These are phyloP conservation scores for Talaromyces amestolkiae DNA, from an alignment of 2,329 filamentous ascomycete genomes.

Conservation along the genomic window DNA sequence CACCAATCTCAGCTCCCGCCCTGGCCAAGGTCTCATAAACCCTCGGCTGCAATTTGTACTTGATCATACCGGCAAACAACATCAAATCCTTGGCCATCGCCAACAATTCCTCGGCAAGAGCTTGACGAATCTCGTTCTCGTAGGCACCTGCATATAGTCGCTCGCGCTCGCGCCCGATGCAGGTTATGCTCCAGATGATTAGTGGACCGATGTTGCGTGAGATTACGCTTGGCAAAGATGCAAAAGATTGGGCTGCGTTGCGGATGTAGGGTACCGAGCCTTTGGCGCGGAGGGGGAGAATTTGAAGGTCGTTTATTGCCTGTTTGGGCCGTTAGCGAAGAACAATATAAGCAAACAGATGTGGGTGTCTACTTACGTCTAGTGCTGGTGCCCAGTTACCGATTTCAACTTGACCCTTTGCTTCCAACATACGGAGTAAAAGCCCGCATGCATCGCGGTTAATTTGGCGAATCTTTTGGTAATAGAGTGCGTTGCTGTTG, in stretches of 20 bases:
- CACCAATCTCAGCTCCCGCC: constrained; percentile 66
- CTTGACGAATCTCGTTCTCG: constrained; percentile 52
- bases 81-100: constrained; percentile 85
- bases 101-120: constrained; percentile 66
- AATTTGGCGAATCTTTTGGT: constrained; percentile 55
- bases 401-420: constrained; percentile 58
- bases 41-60: constrained; percentile 82
- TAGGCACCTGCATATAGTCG: constrained; percentile 68
- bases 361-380: constrained; percentile 54
- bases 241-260: constrained; percentile 75
- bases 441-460: constrained; percentile 60
- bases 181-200: constrained; percentile 88
- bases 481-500: constrained; percentile 59
- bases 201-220: constrained; percentile 87
- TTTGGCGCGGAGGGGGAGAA: constrained; percentile 73
- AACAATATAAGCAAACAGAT: not conserved
- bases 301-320: constrained; percentile 71
- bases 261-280: constrained; percentile 79
- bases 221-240: constrained; percentile 72
- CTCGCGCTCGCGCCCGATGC: constrained; percentile 76
- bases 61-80: constrained; percentile 88
- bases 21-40: constrained; percentile 85
- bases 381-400: constrained; percentile 61
- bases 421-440: constrained; percentile 60
- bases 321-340: constrained; percentile 33